A percentile compares a stretch with the other conserved stretches of the same genome.
Evolutionary conservation across 352 stramenopile species (phyloP).

Genomic region (Achlya hypogyna): DNA sequence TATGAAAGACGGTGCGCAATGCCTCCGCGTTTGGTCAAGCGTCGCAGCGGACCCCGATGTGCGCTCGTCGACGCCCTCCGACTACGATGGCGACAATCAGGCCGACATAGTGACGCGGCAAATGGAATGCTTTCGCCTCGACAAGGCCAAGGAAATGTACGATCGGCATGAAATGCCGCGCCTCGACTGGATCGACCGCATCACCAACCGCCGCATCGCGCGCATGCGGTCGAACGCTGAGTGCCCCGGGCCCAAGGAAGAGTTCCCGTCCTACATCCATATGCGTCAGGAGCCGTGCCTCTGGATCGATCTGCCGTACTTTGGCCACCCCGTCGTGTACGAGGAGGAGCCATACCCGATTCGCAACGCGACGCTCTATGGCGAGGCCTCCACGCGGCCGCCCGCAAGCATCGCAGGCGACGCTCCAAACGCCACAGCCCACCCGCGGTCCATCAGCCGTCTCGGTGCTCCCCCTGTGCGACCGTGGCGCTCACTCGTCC

Average conservation of each 20-base stretch:
- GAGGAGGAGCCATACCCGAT: slow-evolving; percentile 86
- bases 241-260: slow-evolving; percentile 54
- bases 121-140: slow-evolving; percentile 63
- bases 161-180: slow-evolving; percentile 77
- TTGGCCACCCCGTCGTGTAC: slow-evolving; percentile 86
- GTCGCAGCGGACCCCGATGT: slow-evolving; percentile 61
- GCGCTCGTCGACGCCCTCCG: slow-evolving; percentile 48
- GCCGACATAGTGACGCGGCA: slow-evolving; percentile 24
- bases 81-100: slow-evolving; percentile 65
- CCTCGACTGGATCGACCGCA: slow-evolving; percentile 88
- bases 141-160: slow-evolving; percentile 85
- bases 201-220: slow-evolving; percentile 77
- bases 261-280: slow-evolving; percentile 64
- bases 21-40: slow-evolving; percentile 72
- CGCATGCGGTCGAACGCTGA: slow-evolving; percentile 73
- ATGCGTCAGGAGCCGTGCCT: slow-evolving; percentile 74
- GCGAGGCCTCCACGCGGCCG: not conserved
- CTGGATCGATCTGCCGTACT: slow-evolving; percentile 87
- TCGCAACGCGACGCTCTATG: slow-evolving; percentile 1
- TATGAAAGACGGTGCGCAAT: slow-evolving; percentile 79
- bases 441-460: slow-evolving; percentile 14
- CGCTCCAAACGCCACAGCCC: slow-evolving; percentile 3
- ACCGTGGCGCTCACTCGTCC: not conserved
- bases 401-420: slow-evolving; percentile 18
- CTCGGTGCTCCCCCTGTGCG: not conserved